phyloP scores from a whole-genome alignment of 495 filamentous ascomycete species.

The Acidiella bohemica region DNA sequence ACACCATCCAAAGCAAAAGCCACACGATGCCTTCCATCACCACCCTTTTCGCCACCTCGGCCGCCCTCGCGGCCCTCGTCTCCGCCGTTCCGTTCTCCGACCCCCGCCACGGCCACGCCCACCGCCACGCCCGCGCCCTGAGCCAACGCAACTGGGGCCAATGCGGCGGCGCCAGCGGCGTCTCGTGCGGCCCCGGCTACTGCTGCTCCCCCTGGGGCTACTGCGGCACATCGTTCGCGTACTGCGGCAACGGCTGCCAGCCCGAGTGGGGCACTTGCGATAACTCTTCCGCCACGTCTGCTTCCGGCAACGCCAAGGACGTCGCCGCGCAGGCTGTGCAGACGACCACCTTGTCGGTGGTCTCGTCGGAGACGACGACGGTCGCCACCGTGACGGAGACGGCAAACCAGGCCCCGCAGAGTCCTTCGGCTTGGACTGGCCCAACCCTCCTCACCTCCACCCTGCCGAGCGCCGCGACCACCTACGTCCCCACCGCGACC shows the following conservation, averaged over 20 bases:
- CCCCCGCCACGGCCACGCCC: background rate
- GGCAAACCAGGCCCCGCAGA: background rate
- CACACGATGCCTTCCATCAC: constrained; percentile 6
- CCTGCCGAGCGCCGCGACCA: background rate
- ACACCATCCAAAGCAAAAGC: no score
- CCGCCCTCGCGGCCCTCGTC: constrained; percentile 2
- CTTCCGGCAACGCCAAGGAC: background rate
- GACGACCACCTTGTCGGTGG: background rate
- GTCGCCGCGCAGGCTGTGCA: no score
- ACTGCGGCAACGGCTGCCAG: constrained; percentile 15
- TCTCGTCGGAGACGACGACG: background rate
- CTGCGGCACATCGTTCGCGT: constrained; percentile 8
- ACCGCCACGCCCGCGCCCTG: background rate
- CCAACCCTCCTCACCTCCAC: background rate
- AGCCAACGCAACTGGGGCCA: background rate
- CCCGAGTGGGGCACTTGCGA: constrained; percentile 6
- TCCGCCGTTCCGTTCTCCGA: constrained; percentile 1
- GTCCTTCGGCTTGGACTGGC: background rate
- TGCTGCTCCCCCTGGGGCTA: constrained; percentile 18
- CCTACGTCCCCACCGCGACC: background rate
- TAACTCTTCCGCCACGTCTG: background rate
- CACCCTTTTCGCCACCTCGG: constrained; percentile 1
- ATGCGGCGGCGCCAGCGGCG: constrained; percentile 12
- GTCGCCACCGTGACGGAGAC: background rate
- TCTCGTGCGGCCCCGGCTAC: constrained; percentile 7